A percentile compares a stretch with the other conserved stretches of the same genome.
Evolutionary conservation across 2,329 filamentous ascomycete species (phyloP).

Genomic region (Trichoderma sp.): DNA sequence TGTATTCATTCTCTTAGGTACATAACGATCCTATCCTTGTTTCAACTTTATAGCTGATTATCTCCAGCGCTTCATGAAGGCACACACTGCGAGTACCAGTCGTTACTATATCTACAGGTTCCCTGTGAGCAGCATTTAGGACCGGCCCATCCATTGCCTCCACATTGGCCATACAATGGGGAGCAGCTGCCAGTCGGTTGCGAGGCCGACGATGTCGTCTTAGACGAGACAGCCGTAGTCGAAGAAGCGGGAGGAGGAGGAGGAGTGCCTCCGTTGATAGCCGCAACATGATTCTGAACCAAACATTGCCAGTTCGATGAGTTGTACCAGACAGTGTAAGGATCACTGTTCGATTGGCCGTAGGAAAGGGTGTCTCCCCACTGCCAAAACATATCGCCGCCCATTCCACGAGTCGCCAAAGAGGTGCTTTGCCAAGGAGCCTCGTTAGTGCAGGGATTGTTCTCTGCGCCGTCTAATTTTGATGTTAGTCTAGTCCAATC

Average conservation of each 20-base stretch:
- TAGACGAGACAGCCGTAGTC: not conserved
- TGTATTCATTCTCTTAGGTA: not conserved
- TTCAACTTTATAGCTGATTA: not conserved
- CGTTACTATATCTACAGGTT: not conserved
- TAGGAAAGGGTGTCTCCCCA: slow-evolving; percentile 40
- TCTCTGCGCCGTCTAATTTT: slow-evolving; percentile 26
- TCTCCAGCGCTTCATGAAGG: not conserved
- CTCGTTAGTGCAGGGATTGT: slow-evolving; percentile 41
- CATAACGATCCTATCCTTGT: not conserved
- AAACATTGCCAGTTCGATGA: slow-evolving; percentile 43
- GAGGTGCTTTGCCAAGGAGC: slow-evolving; percentile 44
- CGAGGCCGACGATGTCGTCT: not conserved
- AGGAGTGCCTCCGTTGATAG: slow-evolving; percentile 7
- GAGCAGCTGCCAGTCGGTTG: not conserved
- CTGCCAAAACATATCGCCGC: slow-evolving; percentile 41
- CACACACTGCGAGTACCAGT: not conserved
- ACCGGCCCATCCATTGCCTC: not conserved
- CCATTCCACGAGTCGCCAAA: slow-evolving; percentile 32
- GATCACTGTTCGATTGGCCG: slow-evolving; percentile 42
- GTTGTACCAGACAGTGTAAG: slow-evolving; percentile 45
- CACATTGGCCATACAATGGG: not conserved
- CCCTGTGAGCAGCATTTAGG: not conserved
- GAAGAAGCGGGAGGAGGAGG: not conserved
- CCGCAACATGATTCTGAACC: slow-evolving; percentile 41
- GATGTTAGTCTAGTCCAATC: not conserved